Base-by-base conservation (phyloP, 2,329 filamentous ascomycete genomes). In the Atkinsonella texensis region DNA sequence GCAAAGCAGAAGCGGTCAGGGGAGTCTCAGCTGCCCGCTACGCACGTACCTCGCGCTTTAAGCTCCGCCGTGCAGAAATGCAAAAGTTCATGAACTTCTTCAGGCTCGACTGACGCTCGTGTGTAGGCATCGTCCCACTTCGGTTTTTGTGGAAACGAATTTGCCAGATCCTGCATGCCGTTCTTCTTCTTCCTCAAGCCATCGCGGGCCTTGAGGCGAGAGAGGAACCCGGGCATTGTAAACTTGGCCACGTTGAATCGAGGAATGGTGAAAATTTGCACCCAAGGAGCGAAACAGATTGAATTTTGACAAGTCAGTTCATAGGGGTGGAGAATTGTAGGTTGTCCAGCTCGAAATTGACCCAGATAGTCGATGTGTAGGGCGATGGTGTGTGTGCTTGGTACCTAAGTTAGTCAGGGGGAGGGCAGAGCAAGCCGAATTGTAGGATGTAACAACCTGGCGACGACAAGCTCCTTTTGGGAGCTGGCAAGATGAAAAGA, bases 71-170 rank as follows among this genome's bases (percentile, higher is more conserved):
- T 94, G 71, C 89, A 96, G 58, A 83, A 81, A 64, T 83, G 80
- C 49, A 97, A 75, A 56, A 98, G 73, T 64, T 95, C 89, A 62
- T 90, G 84, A 46, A 98, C 83, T 71, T 98, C 93, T 58, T 95
- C 89, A 5, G 90, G 86, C 50, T 88, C 84, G 58, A 98, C 84
- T 46, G 83, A 80, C 51, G 79, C 87, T 63, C 91, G 85, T 56
- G 82, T 77, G 81, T 89, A 98, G 57, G 89, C 86, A 66, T 96
- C 87, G 55, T 88, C 86, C 85, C 89, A 96, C 68, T 78, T 79
- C 52, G 86, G 87, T 70, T 89, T 89, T 55, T 75, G 69, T 39
- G 83, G 80, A 28, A 74, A 70, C 56, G 76, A 70, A 54, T 79
- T 68, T 48, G 73, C 65, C 15, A 72, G 66, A 50, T 75, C 68